phyloP scores from a whole-genome alignment of 2,329 filamentous ascomycete species.

The Whalleya microplaca region DNA sequence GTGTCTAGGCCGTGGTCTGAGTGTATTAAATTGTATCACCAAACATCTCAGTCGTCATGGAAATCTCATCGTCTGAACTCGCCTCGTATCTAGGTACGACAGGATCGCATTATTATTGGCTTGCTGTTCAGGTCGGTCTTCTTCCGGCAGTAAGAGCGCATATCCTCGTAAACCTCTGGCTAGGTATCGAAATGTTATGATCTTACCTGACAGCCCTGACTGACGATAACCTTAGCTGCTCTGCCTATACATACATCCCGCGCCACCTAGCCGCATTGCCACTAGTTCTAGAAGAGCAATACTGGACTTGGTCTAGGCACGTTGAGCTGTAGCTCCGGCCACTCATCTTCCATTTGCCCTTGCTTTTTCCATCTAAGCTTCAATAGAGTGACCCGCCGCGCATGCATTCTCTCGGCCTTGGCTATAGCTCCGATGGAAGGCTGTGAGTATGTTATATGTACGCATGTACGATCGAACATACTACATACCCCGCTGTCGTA shows the following conservation, averaged over 20 bases:
- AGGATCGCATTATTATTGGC: constrained; percentile 10
- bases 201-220: constrained; percentile 23
- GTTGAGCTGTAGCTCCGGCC: constrained; percentile 2
- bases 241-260: neutral
- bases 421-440: constrained; percentile 10
- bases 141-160: constrained; percentile 12
- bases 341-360: constrained; percentile 15
- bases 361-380: constrained; percentile 11
- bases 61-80: constrained; percentile 12
- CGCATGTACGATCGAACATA: constrained; percentile 24
- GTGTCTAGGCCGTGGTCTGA: too few relatives aligned
- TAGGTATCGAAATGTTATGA: constrained; percentile 19
- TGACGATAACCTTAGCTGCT: constrained; percentile 7
- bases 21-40: constrained; percentile 28
- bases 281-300: constrained; percentile 14
- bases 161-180: constrained; percentile 15
- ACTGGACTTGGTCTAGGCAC: constrained; percentile 9
- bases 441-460: constrained; percentile 10
- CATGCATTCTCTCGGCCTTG: constrained; percentile 20
- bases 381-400: constrained; percentile 12
- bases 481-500: constrained; percentile 23
- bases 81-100: constrained; percentile 7
- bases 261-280: constrained; percentile 3
- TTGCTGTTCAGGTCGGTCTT: constrained; percentile 4
- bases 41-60: constrained; percentile 9